Evolutionary conservation across 2,329 filamentous ascomycete species (phyloP).

Genomic region (Ploettnerulaceae sp.): DNA sequence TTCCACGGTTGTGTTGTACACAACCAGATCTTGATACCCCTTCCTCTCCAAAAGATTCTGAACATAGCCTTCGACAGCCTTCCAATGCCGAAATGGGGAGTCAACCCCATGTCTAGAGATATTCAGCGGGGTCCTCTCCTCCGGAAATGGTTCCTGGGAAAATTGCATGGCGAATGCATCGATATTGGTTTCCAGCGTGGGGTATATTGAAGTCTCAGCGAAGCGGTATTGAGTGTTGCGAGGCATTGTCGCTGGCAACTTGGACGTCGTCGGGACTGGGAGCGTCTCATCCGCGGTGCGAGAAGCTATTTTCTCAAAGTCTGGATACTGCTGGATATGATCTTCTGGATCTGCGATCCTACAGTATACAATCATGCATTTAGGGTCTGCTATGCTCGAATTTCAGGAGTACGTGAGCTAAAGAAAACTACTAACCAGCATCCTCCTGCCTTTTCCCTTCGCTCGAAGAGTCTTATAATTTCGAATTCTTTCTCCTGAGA

Average conservation of each 20-base stretch:
- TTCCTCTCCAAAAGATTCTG: slow-evolving; percentile 46
- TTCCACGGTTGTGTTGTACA: slow-evolving; percentile 59
- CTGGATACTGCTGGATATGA: slow-evolving; percentile 37
- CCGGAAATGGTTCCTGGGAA: slow-evolving; percentile 50
- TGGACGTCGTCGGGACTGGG: slow-evolving; percentile 41
- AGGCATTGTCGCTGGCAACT: slow-evolving; percentile 43
- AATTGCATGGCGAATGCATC: slow-evolving; percentile 55
- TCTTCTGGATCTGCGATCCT: slow-evolving; percentile 41
- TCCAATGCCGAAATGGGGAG: slow-evolving; percentile 59
- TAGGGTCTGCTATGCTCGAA: too few species aligned
- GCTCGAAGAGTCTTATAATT: slow-evolving; percentile 56
- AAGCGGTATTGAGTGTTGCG: slow-evolving; percentile 44
- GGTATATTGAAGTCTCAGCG: slow-evolving; percentile 55
- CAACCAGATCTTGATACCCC: slow-evolving; percentile 48
- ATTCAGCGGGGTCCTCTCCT: slow-evolving; percentile 38
- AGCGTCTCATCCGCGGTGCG: slow-evolving; percentile 48
- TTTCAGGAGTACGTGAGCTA: background rate
- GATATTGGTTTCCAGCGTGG: slow-evolving; percentile 62
- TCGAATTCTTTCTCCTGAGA: slow-evolving; percentile 55
- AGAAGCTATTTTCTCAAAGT: slow-evolving; percentile 43
- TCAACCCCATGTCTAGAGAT: slow-evolving; percentile 48
- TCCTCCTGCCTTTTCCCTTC: slow-evolving; percentile 53
- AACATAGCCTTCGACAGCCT: slow-evolving; percentile 51
- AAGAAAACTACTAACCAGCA: slow-evolving; percentile 46
- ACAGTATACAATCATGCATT: too few species aligned